phyloP scores from a whole-genome alignment of 208 protist species.

The Crithidia fasciculata region DNA sequence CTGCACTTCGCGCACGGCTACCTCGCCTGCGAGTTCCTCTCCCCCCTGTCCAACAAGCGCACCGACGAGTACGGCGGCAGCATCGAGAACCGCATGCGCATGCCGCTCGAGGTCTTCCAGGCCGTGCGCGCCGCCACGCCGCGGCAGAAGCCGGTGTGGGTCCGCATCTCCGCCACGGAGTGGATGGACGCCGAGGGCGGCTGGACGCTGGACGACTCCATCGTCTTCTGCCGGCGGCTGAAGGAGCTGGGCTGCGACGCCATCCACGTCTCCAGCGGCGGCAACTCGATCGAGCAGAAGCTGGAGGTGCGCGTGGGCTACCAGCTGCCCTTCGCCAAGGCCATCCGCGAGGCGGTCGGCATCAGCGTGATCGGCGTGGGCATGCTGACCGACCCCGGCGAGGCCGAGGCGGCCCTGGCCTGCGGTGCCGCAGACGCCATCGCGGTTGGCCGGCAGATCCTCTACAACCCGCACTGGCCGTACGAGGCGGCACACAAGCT shows the following conservation, averaged over 20 bases:
- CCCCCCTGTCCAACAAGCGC: slow-evolving; percentile 62
- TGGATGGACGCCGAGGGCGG: slow-evolving; percentile 47
- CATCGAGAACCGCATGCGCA: slow-evolving; percentile 76
- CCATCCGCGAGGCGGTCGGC: slow-evolving; percentile 40
- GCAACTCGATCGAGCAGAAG: slow-evolving; percentile 64
- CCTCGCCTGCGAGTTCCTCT: slow-evolving; percentile 84
- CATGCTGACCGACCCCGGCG: slow-evolving; percentile 58
- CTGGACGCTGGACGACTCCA: slow-evolving; percentile 38
- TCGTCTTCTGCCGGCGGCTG: slow-evolving; percentile 37
- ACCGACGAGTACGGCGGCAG: slow-evolving; percentile 87
- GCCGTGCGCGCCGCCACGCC: slow-evolving; percentile 43
- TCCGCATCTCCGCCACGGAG: slow-evolving; percentile 74
- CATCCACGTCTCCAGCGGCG: slow-evolving; percentile 74
- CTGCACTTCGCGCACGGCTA: slow-evolving; percentile 85
- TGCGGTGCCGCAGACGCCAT: slow-evolving; percentile 59
- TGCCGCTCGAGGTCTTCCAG: slow-evolving; percentile 74
- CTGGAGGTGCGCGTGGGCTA: slow-evolving; percentile 33
- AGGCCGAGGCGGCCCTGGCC: slow-evolving; percentile 47
- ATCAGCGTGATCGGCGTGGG: slow-evolving; percentile 71
- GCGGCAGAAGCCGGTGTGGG: slow-evolving; percentile 74
- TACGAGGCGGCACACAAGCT: slow-evolving; percentile 40
- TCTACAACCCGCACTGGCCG: slow-evolving; percentile 76
- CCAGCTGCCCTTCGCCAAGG: slow-evolving; percentile 66
- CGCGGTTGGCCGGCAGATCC: slow-evolving; percentile 62
- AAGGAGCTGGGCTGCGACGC: slow-evolving; percentile 59